Conservation (phyloP, 352 stramenopile genomes). For the Phytophthora hybrid region DNA sequence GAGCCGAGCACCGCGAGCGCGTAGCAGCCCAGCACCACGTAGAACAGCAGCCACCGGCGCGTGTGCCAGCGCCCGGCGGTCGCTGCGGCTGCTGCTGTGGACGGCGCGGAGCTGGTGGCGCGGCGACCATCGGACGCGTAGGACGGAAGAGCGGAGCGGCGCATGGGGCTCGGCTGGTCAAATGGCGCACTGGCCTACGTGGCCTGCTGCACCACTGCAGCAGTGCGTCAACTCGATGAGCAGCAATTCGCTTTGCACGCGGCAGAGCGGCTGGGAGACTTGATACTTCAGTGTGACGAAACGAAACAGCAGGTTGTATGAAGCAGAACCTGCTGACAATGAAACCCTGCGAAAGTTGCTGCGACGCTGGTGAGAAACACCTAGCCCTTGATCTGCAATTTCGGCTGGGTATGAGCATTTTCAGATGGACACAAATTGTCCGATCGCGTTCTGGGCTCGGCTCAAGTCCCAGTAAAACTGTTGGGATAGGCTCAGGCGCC, state of each 20-base stretch:
- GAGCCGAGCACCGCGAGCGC: conserved; percentile 28
- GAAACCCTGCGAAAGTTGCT: background rate
- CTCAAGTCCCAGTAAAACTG: conserved; percentile 2
- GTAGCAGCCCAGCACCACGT: conserved; percentile 40
- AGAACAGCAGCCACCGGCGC: conserved; percentile 41
- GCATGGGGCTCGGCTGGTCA: conserved; percentile 31
- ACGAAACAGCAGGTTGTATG: background rate
- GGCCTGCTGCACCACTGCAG: conserved; percentile 15
- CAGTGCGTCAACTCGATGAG: conserved; percentile 1
- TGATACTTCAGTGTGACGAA: conserved; percentile 12
- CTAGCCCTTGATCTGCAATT: too few relatives aligned
- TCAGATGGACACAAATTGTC: background rate
- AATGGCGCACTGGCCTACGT: conserved; percentile 31
- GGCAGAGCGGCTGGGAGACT: conserved; percentile 16
- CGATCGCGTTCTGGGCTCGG: background rate
- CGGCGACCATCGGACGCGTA: conserved; percentile 17
- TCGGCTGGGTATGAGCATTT: too few relatives aligned
- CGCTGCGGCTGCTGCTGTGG: background rate
- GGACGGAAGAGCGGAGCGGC: conserved; percentile 42
- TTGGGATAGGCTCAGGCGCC: conserved; percentile 5
- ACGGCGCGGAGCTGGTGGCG: conserved; percentile 1
- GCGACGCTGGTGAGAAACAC: background rate
- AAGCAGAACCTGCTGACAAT: background rate
- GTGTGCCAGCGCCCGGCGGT: conserved; percentile 6
- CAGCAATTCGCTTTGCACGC: conserved; percentile 18